These are phyloP conservation scores for Coffea humblotiana DNA, from an alignment of 305 asterid genomes.

Conservation along the genomic window DNA sequence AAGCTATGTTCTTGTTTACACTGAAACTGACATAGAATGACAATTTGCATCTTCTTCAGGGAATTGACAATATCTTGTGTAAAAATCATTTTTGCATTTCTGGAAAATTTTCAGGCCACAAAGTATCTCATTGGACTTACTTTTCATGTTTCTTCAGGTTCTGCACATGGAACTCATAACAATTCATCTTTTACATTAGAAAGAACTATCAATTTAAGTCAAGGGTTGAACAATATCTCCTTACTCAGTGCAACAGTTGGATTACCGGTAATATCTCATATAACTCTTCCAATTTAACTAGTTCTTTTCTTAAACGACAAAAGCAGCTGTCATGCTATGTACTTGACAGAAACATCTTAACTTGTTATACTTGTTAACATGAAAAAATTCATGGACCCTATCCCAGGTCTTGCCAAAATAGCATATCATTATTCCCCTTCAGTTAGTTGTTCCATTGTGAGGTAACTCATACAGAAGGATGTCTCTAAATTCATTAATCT, in stretches of 20 bases:
- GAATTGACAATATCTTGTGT: too few relatives aligned
- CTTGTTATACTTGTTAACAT: too few relatives aligned
- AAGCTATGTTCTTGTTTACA: neutral
- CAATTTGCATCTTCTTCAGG: neutral
- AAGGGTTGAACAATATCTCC: constrained; percentile 63
- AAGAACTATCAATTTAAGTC: constrained; percentile 29
- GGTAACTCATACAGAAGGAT: neutral
- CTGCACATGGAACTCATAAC: constrained; percentile 55
- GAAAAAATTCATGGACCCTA: neutral
- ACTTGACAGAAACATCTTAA: neutral
- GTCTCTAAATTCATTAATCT: neutral
- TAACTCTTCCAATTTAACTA: neutral
- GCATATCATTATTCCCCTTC: neutral
- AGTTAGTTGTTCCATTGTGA: neutral
- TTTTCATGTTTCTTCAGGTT: constrained; percentile 35
- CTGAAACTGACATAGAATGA: neutral
- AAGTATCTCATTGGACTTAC: neutral
- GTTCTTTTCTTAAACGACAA: neutral
- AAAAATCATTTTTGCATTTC: neutral
- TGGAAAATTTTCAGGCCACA: neutral
- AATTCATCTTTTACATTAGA: constrained; percentile 43
- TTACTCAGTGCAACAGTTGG: constrained; percentile 82
- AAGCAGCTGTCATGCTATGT: neutral
- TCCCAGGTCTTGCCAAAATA: neutral
- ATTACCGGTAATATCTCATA: constrained; percentile 50